Conservation (phyloP, 352 stramenopile species). For the Globisporangium spinosum region DNA sequence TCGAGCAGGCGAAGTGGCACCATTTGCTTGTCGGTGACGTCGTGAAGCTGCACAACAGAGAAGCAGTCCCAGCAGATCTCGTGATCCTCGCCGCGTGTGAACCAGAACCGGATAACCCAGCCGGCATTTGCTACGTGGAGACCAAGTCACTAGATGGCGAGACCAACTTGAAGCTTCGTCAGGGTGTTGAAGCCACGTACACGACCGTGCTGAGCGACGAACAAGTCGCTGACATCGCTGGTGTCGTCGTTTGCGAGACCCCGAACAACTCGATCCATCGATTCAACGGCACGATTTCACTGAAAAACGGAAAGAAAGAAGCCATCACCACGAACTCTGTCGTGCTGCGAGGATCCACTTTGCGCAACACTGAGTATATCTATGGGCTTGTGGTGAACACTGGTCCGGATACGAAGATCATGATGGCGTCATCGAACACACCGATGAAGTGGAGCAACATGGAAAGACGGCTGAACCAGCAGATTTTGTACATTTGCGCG, state of each 20-base stretch:
- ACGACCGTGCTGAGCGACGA: constrained; percentile 52
- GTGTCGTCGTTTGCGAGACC: constrained; percentile 70
- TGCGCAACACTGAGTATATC: constrained; percentile 91
- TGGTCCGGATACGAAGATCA: constrained; percentile 87
- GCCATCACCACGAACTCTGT: constrained; percentile 78
- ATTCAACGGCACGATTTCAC: constrained; percentile 84
- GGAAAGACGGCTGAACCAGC: constrained; percentile 71
- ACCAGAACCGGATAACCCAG: constrained; percentile 54
- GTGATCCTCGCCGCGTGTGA: constrained; percentile 85
- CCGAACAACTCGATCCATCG: constrained; percentile 91
- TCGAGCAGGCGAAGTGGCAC: constrained; percentile 73
- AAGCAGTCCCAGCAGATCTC: constrained; percentile 84
- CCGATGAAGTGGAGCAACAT: constrained; percentile 90
- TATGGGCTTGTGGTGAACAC: constrained; percentile 92
- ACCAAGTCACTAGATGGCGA: constrained; percentile 93
- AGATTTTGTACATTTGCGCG: constrained; percentile 83
- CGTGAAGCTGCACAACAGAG: constrained; percentile 87
- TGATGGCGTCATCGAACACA: constrained; percentile 77
- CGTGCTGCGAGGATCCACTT: constrained; percentile 80
- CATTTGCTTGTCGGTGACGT: constrained; percentile 85
- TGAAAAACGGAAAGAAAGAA: constrained; percentile 59
- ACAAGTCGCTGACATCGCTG: constrained; percentile 44
- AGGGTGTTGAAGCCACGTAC: constrained; percentile 78
- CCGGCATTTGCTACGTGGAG: constrained; percentile 89
- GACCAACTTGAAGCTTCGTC: constrained; percentile 91